Evolutionary conservation across 805 yeast genomes (phyloP).

Genomic region (Barnettozyma wickerhamii): DNA sequence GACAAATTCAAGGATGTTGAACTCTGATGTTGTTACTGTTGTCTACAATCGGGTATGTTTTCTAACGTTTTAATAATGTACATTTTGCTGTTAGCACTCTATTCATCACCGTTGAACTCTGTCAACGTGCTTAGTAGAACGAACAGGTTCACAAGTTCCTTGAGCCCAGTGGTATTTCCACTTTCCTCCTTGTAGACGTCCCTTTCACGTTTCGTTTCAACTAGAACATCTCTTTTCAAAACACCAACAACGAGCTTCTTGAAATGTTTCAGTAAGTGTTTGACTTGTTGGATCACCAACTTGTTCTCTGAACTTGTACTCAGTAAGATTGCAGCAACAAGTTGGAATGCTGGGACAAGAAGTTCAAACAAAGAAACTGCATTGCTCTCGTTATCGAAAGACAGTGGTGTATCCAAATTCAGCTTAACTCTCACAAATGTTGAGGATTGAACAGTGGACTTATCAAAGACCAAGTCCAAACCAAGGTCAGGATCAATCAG

Average conservation of each 20-base stretch:
- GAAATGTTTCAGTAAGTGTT: constrained; percentile 46
- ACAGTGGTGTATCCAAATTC: constrained; percentile 49
- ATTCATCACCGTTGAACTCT: constrained; percentile 34
- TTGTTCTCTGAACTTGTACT: constrained; percentile 76
- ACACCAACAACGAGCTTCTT: constrained; percentile 56
- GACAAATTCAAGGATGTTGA: constrained; percentile 28
- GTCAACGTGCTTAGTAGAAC: constrained; percentile 50
- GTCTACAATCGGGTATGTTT: neutral
- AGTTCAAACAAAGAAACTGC: constrained; percentile 59
- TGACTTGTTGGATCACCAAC: constrained; percentile 50
- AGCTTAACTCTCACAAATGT: constrained; percentile 40
- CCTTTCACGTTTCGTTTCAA: constrained; percentile 25
- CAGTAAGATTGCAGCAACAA: constrained; percentile 60
- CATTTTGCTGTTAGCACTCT: constrained; percentile 5
- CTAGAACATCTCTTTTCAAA: constrained; percentile 50
- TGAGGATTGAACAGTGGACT: constrained; percentile 26
- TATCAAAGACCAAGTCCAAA: constrained; percentile 44
- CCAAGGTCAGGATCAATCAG: constrained; percentile 79
- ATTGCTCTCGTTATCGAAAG: constrained; percentile 27
- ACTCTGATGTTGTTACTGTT: constrained; percentile 14
- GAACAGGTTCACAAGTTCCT: constrained; percentile 51
- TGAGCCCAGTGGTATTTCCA: constrained; percentile 33
- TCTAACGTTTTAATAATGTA: too few relatives aligned
- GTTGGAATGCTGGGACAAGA: constrained; percentile 68
- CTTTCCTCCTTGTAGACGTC: constrained; percentile 27